Conservation (phyloP, 371 early-diverging fungal species). For the Circinella minor region DNA sequence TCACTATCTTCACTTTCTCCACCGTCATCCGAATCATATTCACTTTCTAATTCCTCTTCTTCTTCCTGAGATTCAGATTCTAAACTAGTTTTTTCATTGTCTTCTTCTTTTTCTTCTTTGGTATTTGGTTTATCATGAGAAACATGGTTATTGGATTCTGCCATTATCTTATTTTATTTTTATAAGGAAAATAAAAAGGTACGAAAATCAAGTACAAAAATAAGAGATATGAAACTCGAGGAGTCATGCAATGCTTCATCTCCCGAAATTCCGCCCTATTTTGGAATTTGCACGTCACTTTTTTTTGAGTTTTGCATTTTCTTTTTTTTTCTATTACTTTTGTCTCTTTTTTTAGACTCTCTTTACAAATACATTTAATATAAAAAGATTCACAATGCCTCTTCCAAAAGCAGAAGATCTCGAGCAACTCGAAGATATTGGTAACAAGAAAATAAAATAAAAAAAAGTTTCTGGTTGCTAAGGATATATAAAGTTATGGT, state of each 20-base stretch:
- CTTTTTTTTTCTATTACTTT: too few species aligned
- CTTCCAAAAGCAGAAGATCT: conserved; percentile 82
- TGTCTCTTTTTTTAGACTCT: background rate
- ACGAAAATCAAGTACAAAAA: background rate
- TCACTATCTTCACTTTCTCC: conserved; percentile 53
- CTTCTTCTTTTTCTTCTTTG: conserved; percentile 24
- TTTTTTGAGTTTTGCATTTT: too few species aligned
- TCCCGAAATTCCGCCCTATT: too few species aligned
- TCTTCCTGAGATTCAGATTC: background rate
- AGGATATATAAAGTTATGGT: too few species aligned
- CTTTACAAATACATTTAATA: background rate
- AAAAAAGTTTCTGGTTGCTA: too few species aligned
- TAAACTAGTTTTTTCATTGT: conserved; percentile 6
- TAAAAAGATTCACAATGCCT: conserved; percentile 49
- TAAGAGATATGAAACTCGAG: background rate
- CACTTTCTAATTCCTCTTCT: conserved; percentile 9
- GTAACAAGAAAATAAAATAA: conserved; percentile 32
- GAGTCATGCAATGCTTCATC: too few species aligned
- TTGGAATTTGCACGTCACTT: too few species aligned
- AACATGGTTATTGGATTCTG: conserved; percentile 12
- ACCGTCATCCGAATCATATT: conserved; percentile 31
- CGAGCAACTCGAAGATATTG: conserved; percentile 81
- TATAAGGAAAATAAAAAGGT: background rate
- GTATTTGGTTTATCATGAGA: conserved; percentile 22
- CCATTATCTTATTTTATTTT: conserved; percentile 3